Evolutionary conservation across 2,329 filamentous ascomycete species (phyloP), one percentile per base, ranked within the genome.

Genomic region (Chrysoporthe deuterocubensis): DNA sequence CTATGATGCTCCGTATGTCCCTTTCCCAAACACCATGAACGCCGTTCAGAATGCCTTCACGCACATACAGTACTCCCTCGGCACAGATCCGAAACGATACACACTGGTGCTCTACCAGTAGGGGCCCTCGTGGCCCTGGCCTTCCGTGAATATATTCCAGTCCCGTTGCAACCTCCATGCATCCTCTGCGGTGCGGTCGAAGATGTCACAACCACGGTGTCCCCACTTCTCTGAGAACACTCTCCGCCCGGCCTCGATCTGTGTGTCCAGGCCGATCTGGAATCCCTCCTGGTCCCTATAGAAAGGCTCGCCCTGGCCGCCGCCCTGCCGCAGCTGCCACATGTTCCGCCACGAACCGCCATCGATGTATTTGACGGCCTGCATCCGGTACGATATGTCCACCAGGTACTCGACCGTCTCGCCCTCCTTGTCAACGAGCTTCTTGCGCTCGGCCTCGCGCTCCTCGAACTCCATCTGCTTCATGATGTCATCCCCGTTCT

Each of bases 301-400:
- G 70, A 82, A 87, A 1, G 84, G 84, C 73, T 87, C 85, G 34
- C 82, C 84, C 42, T 80, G 66, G 2, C 85, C 85, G 42, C 85
- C 85, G 5, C 76, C 78, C 72, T 87, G 85, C 43, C 80, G 79
- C 3, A 74, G 75, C 73, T 87, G 85, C 85, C 85, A 88, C 32
- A 79, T 82, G 74, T 87, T 87, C 37, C 85, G 78, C 78, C 34
- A 80, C 71, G 26, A 80, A 37, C 76, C 73, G 65, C 78, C 78
- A 18, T 75, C 75, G 62, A 78, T 75, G 65, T 82, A 77, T 72
- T 83, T 83, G 74, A 81, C 78, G 54, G 80, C 76, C 67, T 76
- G 78, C 81, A 83, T 83, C 40, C 74, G 71, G 58, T 80, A 74
- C 9, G 75, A 72, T 3, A 77, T 72, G 7, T 69, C 59, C 14